Evolutionary conservation across 192 early-diverging fungal genomes (phyloP).

Genomic region (Umbelopsis ramanniana): DNA sequence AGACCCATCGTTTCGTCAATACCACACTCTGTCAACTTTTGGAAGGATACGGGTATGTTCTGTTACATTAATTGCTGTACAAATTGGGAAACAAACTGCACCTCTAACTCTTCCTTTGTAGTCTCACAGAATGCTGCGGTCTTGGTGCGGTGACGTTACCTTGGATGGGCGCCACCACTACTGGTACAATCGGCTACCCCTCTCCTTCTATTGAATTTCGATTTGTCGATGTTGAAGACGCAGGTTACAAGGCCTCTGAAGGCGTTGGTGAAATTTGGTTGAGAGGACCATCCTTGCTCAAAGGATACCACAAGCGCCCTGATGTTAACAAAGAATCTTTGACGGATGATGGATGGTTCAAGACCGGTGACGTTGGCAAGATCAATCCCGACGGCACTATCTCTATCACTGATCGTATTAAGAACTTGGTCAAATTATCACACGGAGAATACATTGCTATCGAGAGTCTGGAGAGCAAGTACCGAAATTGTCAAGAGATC

Average conservation of each 20-base stretch:
- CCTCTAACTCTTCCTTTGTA: not conserved
- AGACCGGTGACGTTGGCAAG: slow-evolving; percentile 52
- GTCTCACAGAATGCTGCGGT: slow-evolving; percentile 73
- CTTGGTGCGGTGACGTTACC: slow-evolving; percentile 50
- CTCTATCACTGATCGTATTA: slow-evolving; percentile 79
- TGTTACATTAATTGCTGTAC: not conserved
- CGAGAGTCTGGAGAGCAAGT: slow-evolving; percentile 65
- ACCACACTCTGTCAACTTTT: slow-evolving; percentile 65
- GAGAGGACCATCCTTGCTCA: slow-evolving; percentile 58
- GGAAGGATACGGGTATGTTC: slow-evolving; percentile 68
- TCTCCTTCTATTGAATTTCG: slow-evolving; percentile 60
- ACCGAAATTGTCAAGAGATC: slow-evolving; percentile 69
- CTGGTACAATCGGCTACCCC: slow-evolving; percentile 68
- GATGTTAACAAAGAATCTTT: slow-evolving; percentile 50
- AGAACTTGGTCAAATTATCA: slow-evolving; percentile 79
- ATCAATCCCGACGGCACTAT: slow-evolving; percentile 54
- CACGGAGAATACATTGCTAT: slow-evolving; percentile 77
- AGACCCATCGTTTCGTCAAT: slow-evolving; percentile 75
- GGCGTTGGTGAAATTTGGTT: slow-evolving; percentile 70
- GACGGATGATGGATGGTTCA: slow-evolving; percentile 62
- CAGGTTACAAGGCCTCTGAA: slow-evolving; percentile 55
- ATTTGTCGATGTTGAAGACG: slow-evolving; percentile 62
- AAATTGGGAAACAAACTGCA: no score
- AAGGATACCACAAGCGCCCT: slow-evolving; percentile 57
- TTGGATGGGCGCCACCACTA: slow-evolving; percentile 40